A percentile compares a stretch with the other conserved stretches of the same genome.
Evolutionary conservation across 2,329 filamentous ascomycete species (phyloP).

Genomic region (Cladorrhinum sp.): DNA sequence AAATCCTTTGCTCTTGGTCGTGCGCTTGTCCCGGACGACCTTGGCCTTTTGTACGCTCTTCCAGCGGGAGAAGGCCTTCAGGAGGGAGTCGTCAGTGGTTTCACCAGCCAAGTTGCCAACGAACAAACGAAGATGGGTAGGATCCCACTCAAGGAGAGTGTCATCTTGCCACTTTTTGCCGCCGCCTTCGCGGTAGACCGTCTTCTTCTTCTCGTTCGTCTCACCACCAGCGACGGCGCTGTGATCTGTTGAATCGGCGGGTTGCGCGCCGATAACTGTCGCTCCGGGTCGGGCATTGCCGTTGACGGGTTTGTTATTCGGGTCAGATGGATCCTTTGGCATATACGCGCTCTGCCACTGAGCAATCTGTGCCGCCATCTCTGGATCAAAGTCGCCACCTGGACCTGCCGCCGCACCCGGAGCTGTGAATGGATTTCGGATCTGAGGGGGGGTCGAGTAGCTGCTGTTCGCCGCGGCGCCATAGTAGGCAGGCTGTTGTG

Average conservation of each 20-base stretch:
- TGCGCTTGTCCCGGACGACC: constrained; percentile 92
- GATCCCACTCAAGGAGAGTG: constrained; percentile 91
- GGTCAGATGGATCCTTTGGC: constrained; percentile 52
- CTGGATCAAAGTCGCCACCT: constrained; percentile 59
- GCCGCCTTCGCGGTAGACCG: constrained; percentile 82
- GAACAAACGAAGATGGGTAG: constrained; percentile 88
- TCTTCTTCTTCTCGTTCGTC: constrained; percentile 68
- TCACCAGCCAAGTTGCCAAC: constrained; percentile 96
- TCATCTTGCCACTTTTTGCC: constrained; percentile 91
- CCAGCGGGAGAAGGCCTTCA: constrained; percentile 91
- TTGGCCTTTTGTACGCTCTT: constrained; percentile 86
- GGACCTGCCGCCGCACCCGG: constrained; percentile 42
- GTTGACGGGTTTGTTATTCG: constrained; percentile 22
- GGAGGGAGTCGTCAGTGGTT: constrained; percentile 90
- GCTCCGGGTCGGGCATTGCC: constrained; percentile 29
- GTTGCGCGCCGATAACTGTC: constrained; percentile 25
- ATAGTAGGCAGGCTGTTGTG: constrained; percentile 40
- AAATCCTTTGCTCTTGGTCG: constrained; percentile 92
- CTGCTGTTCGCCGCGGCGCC: constrained; percentile 36
- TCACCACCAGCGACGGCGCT: constrained; percentile 42
- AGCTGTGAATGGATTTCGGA: constrained; percentile 76
- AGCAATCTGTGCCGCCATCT: constrained; percentile 86
- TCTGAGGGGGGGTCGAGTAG: constrained; percentile 61
- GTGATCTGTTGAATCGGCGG: constrained; percentile 17
- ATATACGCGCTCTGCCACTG: constrained; percentile 93